Evolutionary conservation across 371 early-diverging fungal genomes (phyloP).

Genomic region (Apophysomyces elegans): DNA sequence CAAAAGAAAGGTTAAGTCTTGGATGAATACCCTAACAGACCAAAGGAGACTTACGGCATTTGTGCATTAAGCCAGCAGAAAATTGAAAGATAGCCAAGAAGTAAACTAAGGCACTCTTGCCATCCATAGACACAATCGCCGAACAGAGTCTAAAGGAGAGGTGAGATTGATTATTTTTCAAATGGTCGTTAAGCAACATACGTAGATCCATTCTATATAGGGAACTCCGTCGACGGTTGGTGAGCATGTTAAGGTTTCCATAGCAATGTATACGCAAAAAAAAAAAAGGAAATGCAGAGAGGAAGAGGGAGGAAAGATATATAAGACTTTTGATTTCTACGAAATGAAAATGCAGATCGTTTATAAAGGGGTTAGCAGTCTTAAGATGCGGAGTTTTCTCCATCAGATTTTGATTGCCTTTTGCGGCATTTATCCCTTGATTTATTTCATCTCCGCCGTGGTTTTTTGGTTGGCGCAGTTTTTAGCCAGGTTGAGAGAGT

Average conservation of each 20-base stretch:
- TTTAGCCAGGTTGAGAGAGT: too few species aligned
- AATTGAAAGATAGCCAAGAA: constrained; percentile 71
- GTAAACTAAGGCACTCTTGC: constrained; percentile 43
- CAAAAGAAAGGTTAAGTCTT: not conserved
- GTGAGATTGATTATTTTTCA: constrained; percentile 11
- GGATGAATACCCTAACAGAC: not conserved
- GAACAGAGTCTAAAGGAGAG: constrained; percentile 37
- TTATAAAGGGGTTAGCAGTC: not conserved
- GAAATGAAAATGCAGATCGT: constrained; percentile 2
- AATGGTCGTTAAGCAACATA: constrained; percentile 13
- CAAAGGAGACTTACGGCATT: constrained; percentile 65
- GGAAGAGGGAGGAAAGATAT: not conserved
- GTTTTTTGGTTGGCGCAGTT: not conserved
- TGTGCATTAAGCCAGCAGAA: constrained; percentile 80
- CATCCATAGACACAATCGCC: constrained; percentile 62
- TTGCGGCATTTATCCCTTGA: not conserved
- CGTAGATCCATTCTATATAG: constrained; percentile 43
- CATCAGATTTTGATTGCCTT: constrained; percentile 8
- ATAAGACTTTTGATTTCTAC: not conserved
- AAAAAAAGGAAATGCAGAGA: not conserved
- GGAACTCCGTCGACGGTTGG: constrained; percentile 18
- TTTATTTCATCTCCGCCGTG: constrained; percentile 1
- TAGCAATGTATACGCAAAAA: not conserved
- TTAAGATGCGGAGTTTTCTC: not conserved
- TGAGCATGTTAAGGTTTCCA: constrained; percentile 7